Conservation (phyloP, 495 filamentous ascomycete genomes). For the Annulohypoxylon nitens region DNA sequence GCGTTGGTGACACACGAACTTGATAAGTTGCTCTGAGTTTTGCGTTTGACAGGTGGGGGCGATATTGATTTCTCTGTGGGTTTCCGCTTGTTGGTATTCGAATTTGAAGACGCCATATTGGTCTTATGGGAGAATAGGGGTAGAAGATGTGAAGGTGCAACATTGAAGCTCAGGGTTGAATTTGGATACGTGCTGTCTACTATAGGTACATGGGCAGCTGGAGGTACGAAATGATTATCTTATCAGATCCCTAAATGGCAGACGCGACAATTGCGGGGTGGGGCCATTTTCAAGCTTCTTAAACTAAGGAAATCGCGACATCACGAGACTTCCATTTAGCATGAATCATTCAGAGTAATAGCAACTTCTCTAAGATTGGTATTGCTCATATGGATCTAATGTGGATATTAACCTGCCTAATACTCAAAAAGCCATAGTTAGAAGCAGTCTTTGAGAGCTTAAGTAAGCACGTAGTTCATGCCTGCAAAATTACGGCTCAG, state of each 20-base stretch:
- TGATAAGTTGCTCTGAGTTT: slow-evolving; percentile 78
- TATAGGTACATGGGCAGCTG: neutral
- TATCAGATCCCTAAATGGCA: neutral
- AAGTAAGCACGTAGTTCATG: too few species aligned
- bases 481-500: too few species aligned
- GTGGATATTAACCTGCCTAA: too few species aligned
- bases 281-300: neutral
- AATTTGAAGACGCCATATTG: slow-evolving; percentile 24
- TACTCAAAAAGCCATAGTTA: too few species aligned
- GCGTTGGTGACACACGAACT: slow-evolving; percentile 64
- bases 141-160: slow-evolving; percentile 17
- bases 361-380: neutral
- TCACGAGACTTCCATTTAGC: slow-evolving; percentile 4
- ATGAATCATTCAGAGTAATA: neutral
- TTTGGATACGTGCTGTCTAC: neutral
- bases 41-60: slow-evolving; percentile 71
- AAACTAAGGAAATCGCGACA: slow-evolving; percentile 14
- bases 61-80: slow-evolving; percentile 58
- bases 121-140: neutral
- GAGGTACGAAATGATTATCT: slow-evolving; percentile 2
- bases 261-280: slow-evolving; percentile 17
- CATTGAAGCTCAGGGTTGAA: neutral
- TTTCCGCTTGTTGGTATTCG: slow-evolving; percentile 45
- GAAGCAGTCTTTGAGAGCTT: too few species aligned
- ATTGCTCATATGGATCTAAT: too few species aligned